Evolutionary conservation across 2,329 filamentous ascomycete species (phyloP).

Genomic region (Pyrenochaeta sp.): DNA sequence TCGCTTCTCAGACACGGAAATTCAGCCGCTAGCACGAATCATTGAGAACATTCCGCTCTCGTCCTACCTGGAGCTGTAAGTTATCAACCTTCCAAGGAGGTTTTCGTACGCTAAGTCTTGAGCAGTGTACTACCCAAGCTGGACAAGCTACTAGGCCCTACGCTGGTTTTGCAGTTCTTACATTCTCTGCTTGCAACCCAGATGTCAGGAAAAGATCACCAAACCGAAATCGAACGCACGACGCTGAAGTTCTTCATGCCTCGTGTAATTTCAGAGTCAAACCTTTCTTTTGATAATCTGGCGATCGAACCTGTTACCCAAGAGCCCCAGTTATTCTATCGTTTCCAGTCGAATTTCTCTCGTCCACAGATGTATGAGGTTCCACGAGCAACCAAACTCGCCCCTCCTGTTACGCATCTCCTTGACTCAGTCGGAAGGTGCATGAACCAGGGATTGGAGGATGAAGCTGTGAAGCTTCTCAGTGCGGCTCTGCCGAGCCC

Average conservation of each 20-base stretch:
- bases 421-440: neutral
- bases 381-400: neutral
- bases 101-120: neutral
- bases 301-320: too few relatives aligned
- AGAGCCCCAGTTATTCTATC: too few relatives aligned
- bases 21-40: conserved; percentile 1
- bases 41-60: neutral
- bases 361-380: neutral
- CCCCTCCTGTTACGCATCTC: too few relatives aligned
- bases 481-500: neutral
- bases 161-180: too few relatives aligned
- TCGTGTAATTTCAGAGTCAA: too few relatives aligned
- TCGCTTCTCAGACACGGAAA: conserved; percentile 1
- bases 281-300: too few relatives aligned
- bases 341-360: neutral
- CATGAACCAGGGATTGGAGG: neutral
- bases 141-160: too few relatives aligned
- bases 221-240: too few relatives aligned
- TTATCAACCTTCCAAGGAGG: neutral
- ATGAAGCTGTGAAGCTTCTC: neutral
- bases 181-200: too few relatives aligned
- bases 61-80: conserved; percentile 5
- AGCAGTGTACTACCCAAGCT: conserved; percentile 4
- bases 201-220: too few relatives aligned
- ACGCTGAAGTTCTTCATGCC: too few relatives aligned